phyloP scores from a whole-genome alignment of 257 asterid species.

The Nicotiana obtusifolia region DNA sequence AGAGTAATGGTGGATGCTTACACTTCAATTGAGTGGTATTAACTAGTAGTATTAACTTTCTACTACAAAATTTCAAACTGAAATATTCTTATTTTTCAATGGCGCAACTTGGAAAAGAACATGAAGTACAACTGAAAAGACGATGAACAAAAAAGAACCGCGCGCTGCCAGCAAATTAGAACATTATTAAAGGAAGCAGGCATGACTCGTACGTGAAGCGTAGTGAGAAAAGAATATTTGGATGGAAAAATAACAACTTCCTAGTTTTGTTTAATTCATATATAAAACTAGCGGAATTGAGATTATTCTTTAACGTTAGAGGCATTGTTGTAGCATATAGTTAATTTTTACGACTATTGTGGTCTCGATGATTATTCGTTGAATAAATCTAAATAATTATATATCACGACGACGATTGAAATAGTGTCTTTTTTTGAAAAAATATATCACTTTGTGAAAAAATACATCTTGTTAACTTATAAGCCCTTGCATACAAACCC shows the following conservation, averaged over 20 bases:
- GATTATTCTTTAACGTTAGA: no score
- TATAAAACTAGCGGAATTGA: not conserved
- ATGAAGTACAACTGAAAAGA: not conserved
- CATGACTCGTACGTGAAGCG: not conserved
- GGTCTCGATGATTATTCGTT: no score
- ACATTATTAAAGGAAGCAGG: not conserved
- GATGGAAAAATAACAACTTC: not conserved
- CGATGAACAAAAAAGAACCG: not conserved
- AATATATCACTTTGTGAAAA: no score
- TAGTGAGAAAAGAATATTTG: not conserved
- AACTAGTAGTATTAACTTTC: not conserved
- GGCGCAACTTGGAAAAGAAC: not conserved
- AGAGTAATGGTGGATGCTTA: no score
- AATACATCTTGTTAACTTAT: no score
- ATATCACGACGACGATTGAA: no score
- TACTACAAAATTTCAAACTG: not conserved
- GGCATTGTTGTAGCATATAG: no score
- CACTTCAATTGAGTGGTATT: not conserved
- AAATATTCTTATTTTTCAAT: not conserved
- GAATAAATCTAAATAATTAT: no score
- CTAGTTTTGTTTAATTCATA: not conserved
- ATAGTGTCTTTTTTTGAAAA: no score
- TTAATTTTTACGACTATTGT: no score
- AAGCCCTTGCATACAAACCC: no score
- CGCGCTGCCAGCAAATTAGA: not conserved